Base-by-base conservation (phyloP, 306 rosid species). In the Cicer pinnatifidum region DNA sequence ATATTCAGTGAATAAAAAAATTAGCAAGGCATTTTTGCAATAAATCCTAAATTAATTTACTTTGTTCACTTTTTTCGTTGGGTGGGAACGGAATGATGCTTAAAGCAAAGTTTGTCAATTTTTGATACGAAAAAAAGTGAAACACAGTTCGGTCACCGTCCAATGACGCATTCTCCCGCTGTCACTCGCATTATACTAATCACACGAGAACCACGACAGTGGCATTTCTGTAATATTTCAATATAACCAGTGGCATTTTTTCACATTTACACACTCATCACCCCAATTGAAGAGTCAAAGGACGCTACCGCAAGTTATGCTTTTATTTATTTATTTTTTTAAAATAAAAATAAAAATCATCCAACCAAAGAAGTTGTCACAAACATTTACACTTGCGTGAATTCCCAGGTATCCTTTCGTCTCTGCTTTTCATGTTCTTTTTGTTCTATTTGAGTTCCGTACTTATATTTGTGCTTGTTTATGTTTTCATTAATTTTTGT, bases 331-430 rank as follows among this genome's bases (percentile, higher is more conserved):
- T 41, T 9, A n/a, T 5, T 4, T 28, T 38, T 6, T 19, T 16
- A 15, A 66, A 19, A 33, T 8, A 1, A 61, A 1, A 37, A 60
- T 37, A n/a, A 48, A 11, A 45, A 3, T 71, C 74, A 7, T 20
- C 23, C 39, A 47, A 37, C 56, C 59, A 58, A 28, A 3, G 35
- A 44, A 44, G 5, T 71, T 40, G 75, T 44, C 12, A 52, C 64
- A 43, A 1, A 7, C 66, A 35, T 3, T 1, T 50, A 45, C 41
- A 1, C 58, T 72, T 10, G 76, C 81, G 75, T 73, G 56, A 81
- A 62, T 70, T 79, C 39, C 53, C 11, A 79, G 84, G 92, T 82
- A 67, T 28, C 28, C 52, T 62, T 41, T 40, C 11, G 19, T 39
- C 39, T 40, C 28, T 62, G n/a, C 37, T 16, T 56, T 38, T 65